These are phyloP conservation scores for Candida nemodendra DNA, from an alignment of 805 yeast genomes.

Conservation along the genomic window DNA sequence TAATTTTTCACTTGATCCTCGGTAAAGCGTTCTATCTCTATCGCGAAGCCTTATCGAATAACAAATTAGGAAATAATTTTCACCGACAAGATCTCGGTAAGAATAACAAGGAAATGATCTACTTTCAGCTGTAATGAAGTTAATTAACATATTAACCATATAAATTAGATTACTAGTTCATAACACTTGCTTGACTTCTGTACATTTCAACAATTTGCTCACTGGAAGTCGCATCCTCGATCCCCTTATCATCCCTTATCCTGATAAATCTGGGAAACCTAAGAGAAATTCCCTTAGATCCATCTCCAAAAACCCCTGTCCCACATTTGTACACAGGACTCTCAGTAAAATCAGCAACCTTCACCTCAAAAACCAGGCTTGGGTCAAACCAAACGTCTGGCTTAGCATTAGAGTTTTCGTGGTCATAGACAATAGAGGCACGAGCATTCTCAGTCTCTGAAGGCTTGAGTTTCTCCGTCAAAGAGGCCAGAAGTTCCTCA, in stretches of 20 bases:
- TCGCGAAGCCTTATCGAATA: not conserved
- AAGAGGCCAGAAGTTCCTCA: conserved; percentile 69
- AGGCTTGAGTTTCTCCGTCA: conserved; percentile 62
- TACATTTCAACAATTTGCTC: conserved; percentile 84
- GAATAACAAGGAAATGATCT: too few species aligned
- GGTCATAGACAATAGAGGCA: conserved; percentile 65
- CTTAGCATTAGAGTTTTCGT: conserved; percentile 54
- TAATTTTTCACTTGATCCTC: not conserved
- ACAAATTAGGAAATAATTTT: not conserved
- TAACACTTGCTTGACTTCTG: conserved; percentile 56
- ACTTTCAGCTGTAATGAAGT: too few species aligned
- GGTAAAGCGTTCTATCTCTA: not conserved
- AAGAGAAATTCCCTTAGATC: conserved; percentile 70
- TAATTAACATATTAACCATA: too few species aligned
- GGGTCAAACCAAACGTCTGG: conserved; percentile 98
- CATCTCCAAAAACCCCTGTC: conserved; percentile 53
- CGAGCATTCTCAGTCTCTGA: conserved; percentile 66
- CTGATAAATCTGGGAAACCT: conserved; percentile 87
- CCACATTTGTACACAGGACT: conserved; percentile 92
- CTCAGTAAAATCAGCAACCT: conserved; percentile 86
- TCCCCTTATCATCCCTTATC: conserved; percentile 79
- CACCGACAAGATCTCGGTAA: too few species aligned
- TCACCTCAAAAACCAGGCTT: conserved; percentile 74
- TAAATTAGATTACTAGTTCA: too few species aligned
- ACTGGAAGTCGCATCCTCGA: conserved; percentile 84